Evolutionary conservation across 176 grass and related monocot genomes (phyloP), one percentile per base, ranked within the genome.

Genomic region (Zea mays): DNA sequence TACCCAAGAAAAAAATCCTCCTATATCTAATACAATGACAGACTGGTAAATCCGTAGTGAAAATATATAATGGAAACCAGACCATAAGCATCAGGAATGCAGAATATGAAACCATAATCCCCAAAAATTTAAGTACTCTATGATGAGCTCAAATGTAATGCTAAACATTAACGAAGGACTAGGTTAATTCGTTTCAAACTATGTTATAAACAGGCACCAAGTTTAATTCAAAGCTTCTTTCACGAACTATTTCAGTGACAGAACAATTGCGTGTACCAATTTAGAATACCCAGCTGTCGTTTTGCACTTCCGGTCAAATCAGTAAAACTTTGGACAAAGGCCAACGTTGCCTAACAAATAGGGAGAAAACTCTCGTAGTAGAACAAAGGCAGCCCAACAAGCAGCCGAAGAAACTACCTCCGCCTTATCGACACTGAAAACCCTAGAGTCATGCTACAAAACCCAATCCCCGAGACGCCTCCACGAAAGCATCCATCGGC

Each of bases 361-460:
- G 9, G 37, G 47, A 52, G 48, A 2, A 73, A 82, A 66, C 7
- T 40, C 10, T 2, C 2, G 35, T 20, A 37, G 60, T 35, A 45
- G 2, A 54, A 12, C 37, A 55, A 55, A 55, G 3, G 6, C 69
- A 65, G 27, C 35, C 4, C 36, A 55, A 9, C 61, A 55, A 52
- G 59, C 61, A 74, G 12, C 13, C 19, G 10, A 9, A 54, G 65
- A 33, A n/a, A 70, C 34, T 35, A 8, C 5, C 11, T 71, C 55
- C 17, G 8, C 8, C 11, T 35, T 43, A 71, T 0, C 3, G 27
- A 11, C 3, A n/a, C 17, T 48, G 27, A 13, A 74, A 79, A 84
- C 40, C 61, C 70, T 73, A 83, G 52, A 39, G 51, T 11, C 65
- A 4, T 43, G 9, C 40, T 70, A 16, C 59, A 10, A 54, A 67